phyloP scores from a whole-genome alignment of 202 grass and related monocot species.

The Panicum hallii region DNA sequence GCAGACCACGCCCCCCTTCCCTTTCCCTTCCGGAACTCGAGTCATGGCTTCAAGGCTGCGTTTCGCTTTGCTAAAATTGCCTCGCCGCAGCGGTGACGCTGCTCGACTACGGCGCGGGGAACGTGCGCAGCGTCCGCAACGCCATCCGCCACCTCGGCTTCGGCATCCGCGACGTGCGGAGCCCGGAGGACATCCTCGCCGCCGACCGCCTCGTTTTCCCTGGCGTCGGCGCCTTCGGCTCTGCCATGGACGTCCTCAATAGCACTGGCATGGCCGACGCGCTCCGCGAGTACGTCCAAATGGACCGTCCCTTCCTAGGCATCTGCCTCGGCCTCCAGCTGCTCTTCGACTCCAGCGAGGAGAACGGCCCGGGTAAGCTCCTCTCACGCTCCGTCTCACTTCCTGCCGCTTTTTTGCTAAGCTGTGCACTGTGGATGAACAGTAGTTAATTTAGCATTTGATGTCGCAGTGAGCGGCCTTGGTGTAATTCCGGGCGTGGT shows the following conservation, averaged over 20 bases:
- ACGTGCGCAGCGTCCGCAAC: conserved; percentile 90
- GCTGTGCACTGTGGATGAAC: not conserved
- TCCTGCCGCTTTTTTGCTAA: conserved; percentile 20
- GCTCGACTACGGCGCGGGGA: conserved; percentile 91
- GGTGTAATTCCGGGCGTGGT: conserved; percentile 91
- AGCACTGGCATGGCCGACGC: conserved; percentile 84
- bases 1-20: not conserved
- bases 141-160: conserved; percentile 89
- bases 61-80: conserved; percentile 8
- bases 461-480: conserved; percentile 76
- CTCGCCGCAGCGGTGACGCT: conserved; percentile 67
- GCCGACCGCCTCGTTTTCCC: conserved; percentile 87
- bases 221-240: conserved; percentile 89
- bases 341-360: conserved; percentile 94
- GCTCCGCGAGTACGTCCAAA: conserved; percentile 75
- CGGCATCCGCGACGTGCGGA: conserved; percentile 83
- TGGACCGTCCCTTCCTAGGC: conserved; percentile 87
- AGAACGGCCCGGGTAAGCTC: conserved; percentile 75
- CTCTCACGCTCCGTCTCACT: not conserved
- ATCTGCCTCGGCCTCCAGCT: conserved; percentile 95
- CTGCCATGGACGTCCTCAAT: conserved; percentile 89
- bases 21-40: conserved; percentile 36
- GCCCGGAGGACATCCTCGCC: conserved; percentile 80
- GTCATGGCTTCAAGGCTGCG: conserved; percentile 9
- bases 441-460: conserved; percentile 32